Conservation (phyloP, 2,329 filamentous ascomycete species). For the Talaromyces marneffei region DNA sequence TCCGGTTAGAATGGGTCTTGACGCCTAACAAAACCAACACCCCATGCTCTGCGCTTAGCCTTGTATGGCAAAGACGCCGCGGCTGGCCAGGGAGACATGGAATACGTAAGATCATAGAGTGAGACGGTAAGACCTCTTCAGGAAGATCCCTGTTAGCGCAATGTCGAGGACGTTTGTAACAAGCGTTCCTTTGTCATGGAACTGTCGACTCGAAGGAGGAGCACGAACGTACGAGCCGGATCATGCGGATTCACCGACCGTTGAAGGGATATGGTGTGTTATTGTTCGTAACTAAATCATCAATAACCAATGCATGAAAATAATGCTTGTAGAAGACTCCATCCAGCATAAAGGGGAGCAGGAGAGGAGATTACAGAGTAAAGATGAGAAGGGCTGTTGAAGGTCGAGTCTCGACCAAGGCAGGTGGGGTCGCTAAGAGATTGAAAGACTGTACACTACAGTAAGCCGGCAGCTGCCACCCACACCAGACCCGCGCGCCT, state of each 20-base stretch:
- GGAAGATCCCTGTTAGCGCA: background rate
- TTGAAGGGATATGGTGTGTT: background rate
- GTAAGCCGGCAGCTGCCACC: background rate
- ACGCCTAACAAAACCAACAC: background rate
- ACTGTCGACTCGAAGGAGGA: background rate
- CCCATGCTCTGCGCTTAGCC: slow-evolving; percentile 1
- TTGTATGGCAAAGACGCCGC: slow-evolving; percentile 8
- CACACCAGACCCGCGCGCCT: background rate
- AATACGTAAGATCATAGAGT: background rate
- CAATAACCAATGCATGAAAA: background rate
- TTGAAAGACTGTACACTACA: background rate
- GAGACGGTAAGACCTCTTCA: background rate
- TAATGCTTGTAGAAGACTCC: background rate
- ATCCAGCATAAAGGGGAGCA: background rate
- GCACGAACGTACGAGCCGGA: background rate
- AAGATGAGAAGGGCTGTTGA: no score
- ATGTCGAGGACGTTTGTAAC: background rate
- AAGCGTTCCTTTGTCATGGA: background rate
- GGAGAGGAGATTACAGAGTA: background rate
- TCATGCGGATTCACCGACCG: background rate
- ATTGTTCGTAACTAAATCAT: background rate
- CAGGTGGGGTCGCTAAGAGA: background rate
- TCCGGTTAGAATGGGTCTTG: slow-evolving; percentile 5
- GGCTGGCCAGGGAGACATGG: background rate
- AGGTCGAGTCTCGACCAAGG: no score